phyloP scores from a whole-genome alignment of 2,329 filamentous ascomycete genomes.

The Colletotrichum sp. region DNA sequence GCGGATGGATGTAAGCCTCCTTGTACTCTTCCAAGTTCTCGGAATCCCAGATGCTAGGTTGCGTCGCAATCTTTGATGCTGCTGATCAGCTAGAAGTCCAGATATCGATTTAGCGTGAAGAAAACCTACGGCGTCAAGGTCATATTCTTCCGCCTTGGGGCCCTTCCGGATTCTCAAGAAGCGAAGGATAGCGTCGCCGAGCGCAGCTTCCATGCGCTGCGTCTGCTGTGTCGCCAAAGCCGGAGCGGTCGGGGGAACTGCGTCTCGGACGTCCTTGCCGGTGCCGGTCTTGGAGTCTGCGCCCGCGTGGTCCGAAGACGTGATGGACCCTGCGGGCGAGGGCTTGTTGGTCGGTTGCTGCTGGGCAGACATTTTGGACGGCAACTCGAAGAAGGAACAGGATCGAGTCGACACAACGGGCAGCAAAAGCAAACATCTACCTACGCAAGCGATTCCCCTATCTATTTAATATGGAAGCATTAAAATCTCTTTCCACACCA shows the following conservation, averaged over 20 bases:
- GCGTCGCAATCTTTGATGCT: constrained; percentile 33
- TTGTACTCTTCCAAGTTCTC: constrained; percentile 39
- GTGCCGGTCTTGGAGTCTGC: not conserved
- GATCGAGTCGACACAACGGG: not conserved
- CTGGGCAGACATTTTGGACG: constrained; percentile 4
- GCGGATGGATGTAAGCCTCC: constrained; percentile 35
- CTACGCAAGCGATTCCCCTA: not conserved
- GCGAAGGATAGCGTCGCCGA: constrained; percentile 36
- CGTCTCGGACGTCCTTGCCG: not conserved
- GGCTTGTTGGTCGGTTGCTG: not conserved
- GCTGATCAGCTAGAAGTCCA: not conserved
- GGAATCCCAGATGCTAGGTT: constrained; percentile 42
- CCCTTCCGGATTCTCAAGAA: constrained; percentile 37
- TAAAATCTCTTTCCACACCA: not conserved
- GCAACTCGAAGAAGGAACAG: not conserved
- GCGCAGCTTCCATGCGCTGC: constrained; percentile 32
- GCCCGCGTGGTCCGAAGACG: constrained; percentile 11
- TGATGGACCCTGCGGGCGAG: not conserved
- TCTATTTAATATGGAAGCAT: not conserved
- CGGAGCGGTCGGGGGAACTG: constrained; percentile 9
- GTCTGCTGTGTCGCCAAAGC: constrained; percentile 30
- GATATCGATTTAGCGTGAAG: fast-evolving
- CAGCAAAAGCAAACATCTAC: not conserved
- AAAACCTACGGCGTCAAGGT: constrained; percentile 31
- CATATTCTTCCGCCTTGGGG: constrained; percentile 27